A percentile compares a stretch with the other conserved stretches of the same genome.
Conservation (phyloP, 768 basidiomycete species). For the Boletus sp. region DNA sequence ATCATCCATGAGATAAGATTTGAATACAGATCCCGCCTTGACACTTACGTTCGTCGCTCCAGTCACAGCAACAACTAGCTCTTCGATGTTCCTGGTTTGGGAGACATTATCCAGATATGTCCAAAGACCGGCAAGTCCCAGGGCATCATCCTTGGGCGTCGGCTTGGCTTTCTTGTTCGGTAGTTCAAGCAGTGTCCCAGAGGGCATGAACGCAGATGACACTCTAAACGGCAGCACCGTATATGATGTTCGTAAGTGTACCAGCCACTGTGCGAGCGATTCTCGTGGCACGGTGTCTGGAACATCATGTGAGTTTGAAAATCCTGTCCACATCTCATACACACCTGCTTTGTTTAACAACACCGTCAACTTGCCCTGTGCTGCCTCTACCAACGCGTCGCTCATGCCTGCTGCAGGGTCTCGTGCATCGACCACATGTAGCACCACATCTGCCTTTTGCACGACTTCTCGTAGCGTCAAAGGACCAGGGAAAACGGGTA, state of each 20-base stretch:
- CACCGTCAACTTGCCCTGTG: slow-evolving; percentile 51
- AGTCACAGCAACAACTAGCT: slow-evolving; percentile 71
- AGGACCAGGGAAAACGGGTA: slow-evolving; percentile 30
- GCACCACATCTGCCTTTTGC: slow-evolving; percentile 72
- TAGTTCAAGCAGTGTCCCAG: slow-evolving; percentile 21
- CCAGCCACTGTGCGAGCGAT: slow-evolving; percentile 66
- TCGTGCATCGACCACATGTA: slow-evolving; percentile 81
- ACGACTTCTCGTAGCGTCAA: slow-evolving; percentile 45
- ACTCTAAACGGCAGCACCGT: slow-evolving; percentile 74
- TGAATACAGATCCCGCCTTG: neutral
- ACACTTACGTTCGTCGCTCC: slow-evolving; percentile 77
- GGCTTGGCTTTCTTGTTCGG: slow-evolving; percentile 47
- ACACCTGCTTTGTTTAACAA: slow-evolving; percentile 86
- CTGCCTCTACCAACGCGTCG: slow-evolving; percentile 50
- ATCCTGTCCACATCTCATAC: slow-evolving; percentile 26
- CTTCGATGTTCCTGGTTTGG: slow-evolving; percentile 43
- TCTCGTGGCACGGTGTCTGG: slow-evolving; percentile 82
- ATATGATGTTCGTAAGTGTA: slow-evolving; percentile 54
- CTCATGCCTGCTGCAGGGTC: slow-evolving; percentile 78
- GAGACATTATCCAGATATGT: slow-evolving; percentile 48
- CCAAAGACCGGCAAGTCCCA: slow-evolving; percentile 57
- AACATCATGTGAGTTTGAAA: neutral
- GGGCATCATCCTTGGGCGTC: slow-evolving; percentile 50
- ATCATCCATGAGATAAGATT: slow-evolving; percentile 7
- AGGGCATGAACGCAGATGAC: slow-evolving; percentile 64